Evolutionary conservation across 495 filamentous ascomycete species (phyloP), one percentile per base, ranked within the genome.

Genomic region (Daldinia caldariorum): DNA sequence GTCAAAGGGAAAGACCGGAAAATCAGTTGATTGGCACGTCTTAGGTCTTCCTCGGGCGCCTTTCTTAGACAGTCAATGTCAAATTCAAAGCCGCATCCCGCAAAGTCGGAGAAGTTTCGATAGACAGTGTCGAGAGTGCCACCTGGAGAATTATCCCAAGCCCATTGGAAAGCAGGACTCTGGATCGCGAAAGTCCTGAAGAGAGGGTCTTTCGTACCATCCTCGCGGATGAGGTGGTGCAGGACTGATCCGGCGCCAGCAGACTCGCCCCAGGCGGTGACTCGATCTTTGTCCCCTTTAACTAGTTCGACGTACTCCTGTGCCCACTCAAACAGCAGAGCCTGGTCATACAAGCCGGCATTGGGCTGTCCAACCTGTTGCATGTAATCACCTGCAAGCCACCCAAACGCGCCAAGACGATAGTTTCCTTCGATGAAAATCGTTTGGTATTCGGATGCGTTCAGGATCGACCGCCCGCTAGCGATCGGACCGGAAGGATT

Each of bases 341-440:
- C 39, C 39, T 60, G 57, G 29, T 60, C 57, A n/a, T 35, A 60
- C 4, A 60, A 35, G 41, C 57, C 57, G 14, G 57, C 57, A 49
- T 60, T 60, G 2, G 57, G 57, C 10, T 32, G 26, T 16, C 57
- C 57, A 16, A 2, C 12, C 13, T 32, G 31, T 20, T 60, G 22
- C 57, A 60, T 60, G 5, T 31, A 32, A 7, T 31, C 12, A 8
- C 57, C 57, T 3, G 57, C 38, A 26, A 60, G 57, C 9, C 7
- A 60, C 9, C 57, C 57, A 60, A 32, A 60, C 0, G 57, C 57
- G 5, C 57, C 57, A 41, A 60, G 20, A 4, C 57, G 57, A 16
- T 60, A 60, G 41, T 60, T 60, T 14, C 20, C 29, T 34, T 20
- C 22, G 39, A 60, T 12, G 18, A 47, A 60, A 18, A 60, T 60